Percentiles rank a stretch among this genome's conserved stretches.
Conservation (phyloP, 306 rosid species). For the Ormosia semicastrata region DNA sequence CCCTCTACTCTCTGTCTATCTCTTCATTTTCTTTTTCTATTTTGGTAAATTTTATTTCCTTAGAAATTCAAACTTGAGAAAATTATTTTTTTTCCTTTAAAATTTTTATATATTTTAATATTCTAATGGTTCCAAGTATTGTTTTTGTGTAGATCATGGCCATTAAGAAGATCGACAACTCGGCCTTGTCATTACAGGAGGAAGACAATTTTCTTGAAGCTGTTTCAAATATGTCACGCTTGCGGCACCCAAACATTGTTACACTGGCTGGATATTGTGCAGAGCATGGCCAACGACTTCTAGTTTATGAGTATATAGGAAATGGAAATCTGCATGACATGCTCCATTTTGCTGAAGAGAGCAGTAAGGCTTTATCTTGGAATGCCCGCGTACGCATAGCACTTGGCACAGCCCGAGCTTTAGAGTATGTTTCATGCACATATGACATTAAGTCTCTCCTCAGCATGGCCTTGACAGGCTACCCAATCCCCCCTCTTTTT, state of each 20-base stretch:
- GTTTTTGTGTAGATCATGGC: slow-evolving; percentile 67
- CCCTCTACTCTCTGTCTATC: background rate
- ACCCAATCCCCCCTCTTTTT: background rate
- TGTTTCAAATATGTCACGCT: slow-evolving; percentile 83
- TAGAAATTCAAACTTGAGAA: background rate
- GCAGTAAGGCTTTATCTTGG: slow-evolving; percentile 80
- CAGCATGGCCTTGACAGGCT: background rate
- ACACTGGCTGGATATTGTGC: slow-evolving; percentile 89
- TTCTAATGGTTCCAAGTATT: slow-evolving; percentile 14
- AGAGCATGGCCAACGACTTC: slow-evolving; percentile 95
- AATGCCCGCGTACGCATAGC: slow-evolving; percentile 96
- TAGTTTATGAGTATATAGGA: slow-evolving; percentile 75
- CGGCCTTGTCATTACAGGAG: slow-evolving; percentile 93
- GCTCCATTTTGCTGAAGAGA: slow-evolving; percentile 85
- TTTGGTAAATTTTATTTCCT: background rate
- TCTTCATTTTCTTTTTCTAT: background rate
- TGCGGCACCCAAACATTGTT: slow-evolving; percentile 90
- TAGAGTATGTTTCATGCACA: slow-evolving; percentile 70
- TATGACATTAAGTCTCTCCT: slow-evolving; percentile 15
- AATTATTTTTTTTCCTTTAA: background rate
- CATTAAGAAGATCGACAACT: slow-evolving; percentile 88
- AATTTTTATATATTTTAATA: background rate
- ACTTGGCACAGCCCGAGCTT: slow-evolving; percentile 96
- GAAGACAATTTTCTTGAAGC: slow-evolving; percentile 96
- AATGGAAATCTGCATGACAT: slow-evolving; percentile 88